Evolutionary conservation across 2,329 filamentous ascomycete species (phyloP).

Genomic region (Clonostachys sp.): DNA sequence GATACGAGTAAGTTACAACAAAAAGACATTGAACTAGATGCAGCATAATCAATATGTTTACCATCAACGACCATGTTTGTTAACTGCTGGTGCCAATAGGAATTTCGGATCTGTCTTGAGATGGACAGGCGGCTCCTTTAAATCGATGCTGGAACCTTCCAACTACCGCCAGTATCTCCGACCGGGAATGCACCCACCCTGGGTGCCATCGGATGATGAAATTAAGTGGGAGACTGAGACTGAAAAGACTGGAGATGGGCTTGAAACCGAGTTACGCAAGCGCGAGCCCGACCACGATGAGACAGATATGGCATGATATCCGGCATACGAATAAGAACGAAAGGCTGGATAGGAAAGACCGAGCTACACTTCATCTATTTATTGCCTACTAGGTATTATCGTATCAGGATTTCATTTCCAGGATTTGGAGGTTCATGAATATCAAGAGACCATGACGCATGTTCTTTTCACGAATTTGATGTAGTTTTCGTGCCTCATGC

Average conservation of each 20-base stretch:
- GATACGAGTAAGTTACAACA: neutral
- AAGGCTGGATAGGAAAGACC: too few relatives aligned
- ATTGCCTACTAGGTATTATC: too few relatives aligned
- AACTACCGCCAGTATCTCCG: neutral
- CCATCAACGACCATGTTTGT: neutral
- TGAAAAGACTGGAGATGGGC: neutral
- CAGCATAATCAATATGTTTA: neutral
- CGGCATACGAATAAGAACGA: too few relatives aligned
- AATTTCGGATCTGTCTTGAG: neutral
- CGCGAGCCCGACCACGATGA: neutral
- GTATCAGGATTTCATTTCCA: too few relatives aligned
- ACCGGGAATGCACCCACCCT: conserved; percentile 1
- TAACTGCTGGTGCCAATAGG: neutral
- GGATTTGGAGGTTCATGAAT: too few relatives aligned
- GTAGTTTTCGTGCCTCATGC: too few relatives aligned
- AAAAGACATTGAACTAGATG: neutral
- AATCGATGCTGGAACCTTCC: neutral
- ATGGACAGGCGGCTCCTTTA: neutral
- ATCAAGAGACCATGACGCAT: too few relatives aligned
- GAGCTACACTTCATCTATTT: too few relatives aligned
- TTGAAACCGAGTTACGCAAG: neutral
- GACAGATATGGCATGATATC: too few relatives aligned
- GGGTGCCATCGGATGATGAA: neutral
- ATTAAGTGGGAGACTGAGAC: conserved; percentile 2
- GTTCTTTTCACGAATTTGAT: too few relatives aligned